Base-by-base conservation (phyloP, 805 yeast genomes). In the Tetrapisispora taiwanensis region DNA sequence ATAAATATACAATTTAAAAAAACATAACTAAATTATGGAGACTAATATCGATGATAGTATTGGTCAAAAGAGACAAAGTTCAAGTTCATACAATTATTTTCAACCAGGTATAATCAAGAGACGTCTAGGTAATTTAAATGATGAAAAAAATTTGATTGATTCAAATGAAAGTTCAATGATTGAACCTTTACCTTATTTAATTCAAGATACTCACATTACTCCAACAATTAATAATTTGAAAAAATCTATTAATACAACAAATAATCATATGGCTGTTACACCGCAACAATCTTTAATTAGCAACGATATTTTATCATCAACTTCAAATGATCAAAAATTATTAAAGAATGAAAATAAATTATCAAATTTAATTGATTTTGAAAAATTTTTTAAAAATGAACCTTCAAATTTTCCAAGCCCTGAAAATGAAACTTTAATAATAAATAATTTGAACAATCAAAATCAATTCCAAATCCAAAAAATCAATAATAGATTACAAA, bases 11-110 rank as follows among this genome's bases (percentile, higher is more conserved):
- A n/a, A n/a, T n/a, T n/a, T n/a, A 22, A 5, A 22, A 22, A 6
- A 22, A 8, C 8, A 22, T 22, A 27, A 18, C 15, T 3, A 12
- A 7, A 37, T n/a, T 13, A 27, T 37, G 32, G 14, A 28, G 8
- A 27, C 20, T 31, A 39, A n/a, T 30, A 22, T 39, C 2, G 19
- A 24, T 22, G 36, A 22, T 22, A 35, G 36, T 32, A 33, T 44
- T 17, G 54, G 58, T 15, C 56, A 48, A 40, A 58, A 58, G 46
- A 52, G 62, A 42, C 59, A 54, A 22, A 46, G 48, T 32, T 56
- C 60, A 1, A 47, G 48, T 31, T 48, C 61, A 13, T 48, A 48
- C n/a, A 48, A 47, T 33, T 48, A 45, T 39, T 41, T 38, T 28
- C 48, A 51, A 33, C 34, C 48, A 9, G 43, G 44, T 7, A 34